Percentiles rank a stretch among this genome's conserved stretches.
These are phyloP conservation scores for Fraxinus quadrangulata DNA, from an alignment of 257 asterid genomes.

Conservation along the genomic window DNA sequence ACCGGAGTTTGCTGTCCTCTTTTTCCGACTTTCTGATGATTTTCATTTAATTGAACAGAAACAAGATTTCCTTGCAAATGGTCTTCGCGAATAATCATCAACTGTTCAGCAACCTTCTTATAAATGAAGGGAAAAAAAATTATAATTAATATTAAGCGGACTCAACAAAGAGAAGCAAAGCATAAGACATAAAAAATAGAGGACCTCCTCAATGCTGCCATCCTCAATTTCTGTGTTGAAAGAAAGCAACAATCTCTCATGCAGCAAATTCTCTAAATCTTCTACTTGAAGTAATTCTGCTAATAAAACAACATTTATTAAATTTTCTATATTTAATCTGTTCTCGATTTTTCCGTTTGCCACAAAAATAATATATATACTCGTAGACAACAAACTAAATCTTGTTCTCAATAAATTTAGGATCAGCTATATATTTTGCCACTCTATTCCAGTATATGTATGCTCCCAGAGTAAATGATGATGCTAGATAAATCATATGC, in stretches of 20 bases:
- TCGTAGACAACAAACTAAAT: no score
- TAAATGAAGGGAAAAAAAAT: neutral
- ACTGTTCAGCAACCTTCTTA: slow-evolving; percentile 47
- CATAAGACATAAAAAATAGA: neutral
- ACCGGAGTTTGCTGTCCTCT: neutral
- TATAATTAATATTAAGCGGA: neutral
- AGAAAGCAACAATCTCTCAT: slow-evolving; percentile 51
- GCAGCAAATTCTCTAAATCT: slow-evolving; percentile 47
- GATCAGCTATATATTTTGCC: no score
- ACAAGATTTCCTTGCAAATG: slow-evolving; percentile 25
- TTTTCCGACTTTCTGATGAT: neutral
- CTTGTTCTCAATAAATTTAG: no score
- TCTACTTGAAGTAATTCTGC: slow-evolving; percentile 31
- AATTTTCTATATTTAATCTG: neutral
- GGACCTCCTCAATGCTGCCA: slow-evolving; percentile 61
- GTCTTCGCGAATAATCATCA: slow-evolving; percentile 46
- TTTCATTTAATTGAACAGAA: neutral
- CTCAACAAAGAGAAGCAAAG: neutral
- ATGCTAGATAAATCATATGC: no score
- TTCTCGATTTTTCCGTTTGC: no score
- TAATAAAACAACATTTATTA: neutral
- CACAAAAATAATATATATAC: no score
- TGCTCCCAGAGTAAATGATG: no score
- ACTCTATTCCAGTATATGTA: no score
- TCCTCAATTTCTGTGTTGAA: slow-evolving; percentile 67